Evolutionary conservation across 306 rosid genomes (phyloP).

Genomic region (Hippophae tibetana): DNA sequence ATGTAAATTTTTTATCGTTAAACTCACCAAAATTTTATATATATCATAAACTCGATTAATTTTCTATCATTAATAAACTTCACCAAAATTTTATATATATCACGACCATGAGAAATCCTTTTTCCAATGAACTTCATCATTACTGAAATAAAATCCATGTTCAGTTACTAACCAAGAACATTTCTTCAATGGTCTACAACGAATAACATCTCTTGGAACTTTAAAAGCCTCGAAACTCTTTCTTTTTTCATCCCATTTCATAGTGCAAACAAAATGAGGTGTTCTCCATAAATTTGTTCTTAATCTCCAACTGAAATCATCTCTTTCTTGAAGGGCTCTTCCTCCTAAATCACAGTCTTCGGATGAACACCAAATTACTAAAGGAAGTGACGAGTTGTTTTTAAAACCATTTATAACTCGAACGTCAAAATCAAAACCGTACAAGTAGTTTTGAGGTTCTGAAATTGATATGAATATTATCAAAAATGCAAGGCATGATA

Average conservation of each 20-base stretch:
- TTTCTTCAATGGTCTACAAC: conserved; percentile 43
- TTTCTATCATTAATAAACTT: too few species aligned
- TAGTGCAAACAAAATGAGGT: conserved; percentile 50
- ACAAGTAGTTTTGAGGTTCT: conserved; percentile 21
- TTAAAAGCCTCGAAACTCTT: conserved; percentile 61
- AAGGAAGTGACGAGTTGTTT: conserved; percentile 60
- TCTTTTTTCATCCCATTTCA: conserved; percentile 64
- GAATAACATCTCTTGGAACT: conserved; percentile 50
- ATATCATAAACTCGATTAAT: too few species aligned
- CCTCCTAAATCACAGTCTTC: conserved; percentile 61
- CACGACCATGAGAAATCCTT: conserved; percentile 61
- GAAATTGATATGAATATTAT: conserved; percentile 23
- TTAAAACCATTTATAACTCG: conserved; percentile 67
- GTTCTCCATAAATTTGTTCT: conserved; percentile 39
- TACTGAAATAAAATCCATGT: conserved; percentile 74
- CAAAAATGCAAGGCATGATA: conserved; percentile 17
- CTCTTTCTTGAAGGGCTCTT: conserved; percentile 70
- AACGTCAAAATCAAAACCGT: conserved; percentile 40
- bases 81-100: too few species aligned
- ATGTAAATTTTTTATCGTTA: too few species aligned
- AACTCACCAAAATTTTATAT: too few species aligned
- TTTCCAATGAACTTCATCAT: conserved; percentile 64
- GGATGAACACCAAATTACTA: conserved; percentile 76
- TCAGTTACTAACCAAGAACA: conserved; percentile 66
- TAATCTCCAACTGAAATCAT: conserved; percentile 72